These are phyloP conservation scores for Houttuynia cordata DNA, from an alignment of 164 flowering plant genomes.

Conservation along the genomic window DNA sequence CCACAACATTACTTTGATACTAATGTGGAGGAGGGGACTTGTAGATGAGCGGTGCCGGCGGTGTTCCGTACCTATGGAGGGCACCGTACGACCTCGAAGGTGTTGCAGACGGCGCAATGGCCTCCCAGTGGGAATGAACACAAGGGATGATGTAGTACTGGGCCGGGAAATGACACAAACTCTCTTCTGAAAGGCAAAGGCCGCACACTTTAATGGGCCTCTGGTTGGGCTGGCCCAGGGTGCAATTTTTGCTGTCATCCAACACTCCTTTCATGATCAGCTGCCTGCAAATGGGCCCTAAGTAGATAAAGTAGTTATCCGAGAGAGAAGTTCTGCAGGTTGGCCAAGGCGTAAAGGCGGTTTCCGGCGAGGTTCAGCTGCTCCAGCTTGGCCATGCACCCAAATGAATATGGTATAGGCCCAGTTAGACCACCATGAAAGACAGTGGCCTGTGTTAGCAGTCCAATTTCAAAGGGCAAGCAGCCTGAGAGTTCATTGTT, in stretches of 20 bases:
- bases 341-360: constrained; percentile 37
- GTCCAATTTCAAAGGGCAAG: constrained; percentile 45
- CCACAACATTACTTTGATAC: background rate
- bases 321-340: constrained; percentile 9
- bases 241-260: constrained; percentile 13
- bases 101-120: too few relatives aligned
- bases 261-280: constrained; percentile 5
- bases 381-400: constrained; percentile 29
- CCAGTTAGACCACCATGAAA: constrained; percentile 51
- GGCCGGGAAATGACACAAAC: background rate
- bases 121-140: background rate
- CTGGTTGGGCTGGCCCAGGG: constrained; percentile 9
- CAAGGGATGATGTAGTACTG: constrained; percentile 2
- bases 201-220: constrained; percentile 5
- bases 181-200: constrained; percentile 1
- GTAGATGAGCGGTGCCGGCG: background rate
- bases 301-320: constrained; percentile 8
- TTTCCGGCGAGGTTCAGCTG: constrained; percentile 32
- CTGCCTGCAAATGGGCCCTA: constrained; percentile 5
- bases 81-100: background rate
- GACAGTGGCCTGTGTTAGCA: constrained; percentile 17
- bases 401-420: constrained; percentile 41
- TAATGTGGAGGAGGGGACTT: too few relatives aligned
- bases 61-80: background rate
- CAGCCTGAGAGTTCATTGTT: constrained; percentile 42